phyloP scores from a whole-genome alignment of 345 rosid species.

The Euphorbia peplus region DNA sequence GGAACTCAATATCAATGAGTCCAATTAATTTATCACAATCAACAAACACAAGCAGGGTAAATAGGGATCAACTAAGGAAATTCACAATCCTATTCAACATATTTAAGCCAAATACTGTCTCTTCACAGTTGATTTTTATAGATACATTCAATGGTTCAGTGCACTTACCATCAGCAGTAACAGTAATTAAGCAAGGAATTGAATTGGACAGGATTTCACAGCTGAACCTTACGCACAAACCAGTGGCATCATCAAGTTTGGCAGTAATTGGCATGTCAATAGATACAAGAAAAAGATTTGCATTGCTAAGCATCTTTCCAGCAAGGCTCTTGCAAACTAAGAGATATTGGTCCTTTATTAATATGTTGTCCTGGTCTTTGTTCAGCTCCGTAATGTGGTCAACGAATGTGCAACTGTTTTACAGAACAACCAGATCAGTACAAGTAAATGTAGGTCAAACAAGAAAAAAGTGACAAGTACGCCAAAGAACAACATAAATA shows the following conservation, averaged over 20 bases:
- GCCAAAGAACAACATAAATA: neutral
- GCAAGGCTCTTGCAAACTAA: conserved; percentile 69
- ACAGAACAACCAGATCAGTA: neutral
- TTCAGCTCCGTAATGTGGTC: conserved; percentile 60
- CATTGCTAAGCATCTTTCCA: conserved; percentile 72
- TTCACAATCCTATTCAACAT: conserved; percentile 72
- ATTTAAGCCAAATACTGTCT: conserved; percentile 88
- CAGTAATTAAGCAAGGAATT: conserved; percentile 67
- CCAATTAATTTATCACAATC: neutral
- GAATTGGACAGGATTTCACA: conserved; percentile 80
- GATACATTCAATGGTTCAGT: conserved; percentile 52
- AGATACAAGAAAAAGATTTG: conserved; percentile 70
- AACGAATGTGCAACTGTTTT: conserved; percentile 62
- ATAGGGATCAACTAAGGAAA: conserved; percentile 51
- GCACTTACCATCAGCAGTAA: conserved; percentile 83
- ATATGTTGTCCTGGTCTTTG: conserved; percentile 39
- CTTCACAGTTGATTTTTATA: conserved; percentile 84
- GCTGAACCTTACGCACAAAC: conserved; percentile 73
- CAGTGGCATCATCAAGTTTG: conserved; percentile 75
- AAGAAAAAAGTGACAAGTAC: neutral
- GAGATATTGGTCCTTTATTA: conserved; percentile 60
- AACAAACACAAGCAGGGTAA: neutral
- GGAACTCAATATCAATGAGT: neutral
- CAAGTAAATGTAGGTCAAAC: neutral
- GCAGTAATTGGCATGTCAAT: conserved; percentile 73